Percentiles rank a stretch among this genome's conserved stretches.
Evolutionary conservation across 768 basidiomycete species (phyloP).

Genomic region (Krasilnikovozyma curviuscula): DNA sequence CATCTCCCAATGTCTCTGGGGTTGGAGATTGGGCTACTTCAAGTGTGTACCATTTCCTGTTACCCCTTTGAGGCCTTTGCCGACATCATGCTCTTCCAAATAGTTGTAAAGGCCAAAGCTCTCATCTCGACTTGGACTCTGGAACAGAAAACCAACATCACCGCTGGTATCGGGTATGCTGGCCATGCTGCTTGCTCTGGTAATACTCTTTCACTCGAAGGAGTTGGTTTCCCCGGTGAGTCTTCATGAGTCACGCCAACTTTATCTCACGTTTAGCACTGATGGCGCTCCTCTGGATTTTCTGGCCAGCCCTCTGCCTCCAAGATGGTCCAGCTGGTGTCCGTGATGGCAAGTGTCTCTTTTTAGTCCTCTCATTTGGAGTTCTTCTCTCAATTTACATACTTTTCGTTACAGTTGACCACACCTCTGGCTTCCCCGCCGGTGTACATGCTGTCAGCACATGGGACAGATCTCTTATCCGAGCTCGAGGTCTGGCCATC

Average conservation of each 20-base stretch:
- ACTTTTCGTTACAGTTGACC: background rate
- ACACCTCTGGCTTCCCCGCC: slow-evolving; percentile 49
- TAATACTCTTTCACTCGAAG: too few species aligned
- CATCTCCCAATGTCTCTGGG: too few species aligned
- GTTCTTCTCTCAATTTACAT: background rate
- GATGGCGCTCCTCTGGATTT: slow-evolving; percentile 31
- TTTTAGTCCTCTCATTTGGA: slow-evolving; percentile 3
- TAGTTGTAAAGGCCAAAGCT: slow-evolving; percentile 18
- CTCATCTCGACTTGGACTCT: slow-evolving; percentile 30
- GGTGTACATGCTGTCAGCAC: slow-evolving; percentile 65
- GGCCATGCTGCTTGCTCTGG: too few species aligned
- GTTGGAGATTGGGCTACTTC: too few species aligned
- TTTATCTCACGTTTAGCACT: background rate
- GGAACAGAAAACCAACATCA: slow-evolving; percentile 40
- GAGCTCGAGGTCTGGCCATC: slow-evolving; percentile 2
- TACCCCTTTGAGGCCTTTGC: too few species aligned
- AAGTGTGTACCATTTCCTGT: too few species aligned
- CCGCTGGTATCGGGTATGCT: slow-evolving; percentile 35
- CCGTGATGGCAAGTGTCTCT: slow-evolving; percentile 42
- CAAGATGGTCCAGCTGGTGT: slow-evolving; percentile 48
- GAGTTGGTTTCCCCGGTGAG: background rate
- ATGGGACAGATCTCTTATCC: slow-evolving; percentile 5
- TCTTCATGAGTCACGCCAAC: background rate
- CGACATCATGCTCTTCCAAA: too few species aligned
- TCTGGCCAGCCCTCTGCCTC: slow-evolving; percentile 35